These are phyloP conservation scores for Myxozyma monticola DNA, from an alignment of 805 yeast genomes.

Conservation along the genomic window DNA sequence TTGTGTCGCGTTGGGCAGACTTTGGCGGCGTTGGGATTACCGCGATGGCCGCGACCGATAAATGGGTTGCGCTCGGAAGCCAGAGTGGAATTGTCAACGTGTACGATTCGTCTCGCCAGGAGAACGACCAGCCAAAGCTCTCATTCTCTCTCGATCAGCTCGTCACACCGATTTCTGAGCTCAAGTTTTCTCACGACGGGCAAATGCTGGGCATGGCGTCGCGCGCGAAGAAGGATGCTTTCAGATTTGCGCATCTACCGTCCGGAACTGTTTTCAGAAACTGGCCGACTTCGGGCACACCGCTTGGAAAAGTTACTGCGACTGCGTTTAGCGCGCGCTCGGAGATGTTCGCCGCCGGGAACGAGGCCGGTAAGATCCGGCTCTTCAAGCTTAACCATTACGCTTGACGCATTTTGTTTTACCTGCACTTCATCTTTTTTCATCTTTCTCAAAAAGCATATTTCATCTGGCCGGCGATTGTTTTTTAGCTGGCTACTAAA, in stretches of 20 bases:
- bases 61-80: conserved; percentile 88
- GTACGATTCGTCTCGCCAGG: conserved; percentile 53
- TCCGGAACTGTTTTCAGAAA: conserved; percentile 81
- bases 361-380: conserved; percentile 86
- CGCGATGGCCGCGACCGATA: conserved; percentile 53
- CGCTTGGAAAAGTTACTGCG: conserved; percentile 88
- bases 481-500: no score
- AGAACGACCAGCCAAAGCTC: conserved; percentile 49
- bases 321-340: conserved; percentile 76
- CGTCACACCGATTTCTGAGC: conserved; percentile 72
- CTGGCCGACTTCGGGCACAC: conserved; percentile 98
- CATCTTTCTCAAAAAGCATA: no score
- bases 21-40: conserved; percentile 82
- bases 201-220: conserved; percentile 85
- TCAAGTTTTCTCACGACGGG: conserved; percentile 81
- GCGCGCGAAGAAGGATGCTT: conserved; percentile 79
- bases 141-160: conserved; percentile 70
- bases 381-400: conserved; percentile 88
- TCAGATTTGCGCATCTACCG: conserved; percentile 84
- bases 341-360: conserved; percentile 85
- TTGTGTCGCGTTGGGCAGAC: conserved; percentile 76
- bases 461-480: no score
- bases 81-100: conserved; percentile 86
- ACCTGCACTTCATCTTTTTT: no score
- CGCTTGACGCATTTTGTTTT: no score